Base-by-base conservation (phyloP, 2,329 filamentous ascomycete species). In the Ascosphaera aggregata region DNA sequence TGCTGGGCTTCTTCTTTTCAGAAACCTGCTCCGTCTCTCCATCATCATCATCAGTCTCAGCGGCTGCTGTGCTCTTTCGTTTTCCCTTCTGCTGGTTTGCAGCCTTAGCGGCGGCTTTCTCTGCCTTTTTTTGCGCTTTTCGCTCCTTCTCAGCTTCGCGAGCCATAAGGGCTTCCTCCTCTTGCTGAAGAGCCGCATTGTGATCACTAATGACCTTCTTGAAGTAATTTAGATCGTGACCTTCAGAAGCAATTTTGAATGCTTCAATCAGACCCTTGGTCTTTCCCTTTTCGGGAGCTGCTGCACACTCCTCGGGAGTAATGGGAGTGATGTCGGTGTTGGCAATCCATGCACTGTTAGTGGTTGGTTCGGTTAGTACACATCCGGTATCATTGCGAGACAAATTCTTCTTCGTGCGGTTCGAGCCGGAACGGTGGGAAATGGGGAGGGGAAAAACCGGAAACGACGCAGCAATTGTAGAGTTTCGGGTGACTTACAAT, bases 401-500 rank as follows among this genome's bases (percentile, higher is more conserved):
- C n/a, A n/a, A n/a, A n/a, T n/a, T n/a, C n/a, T n/a, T n/a, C n/a
- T n/a, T n/a, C n/a, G n/a, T n/a, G n/a, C n/a, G n/a, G n/a, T n/a
- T n/a, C n/a, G n/a, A n/a, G n/a, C n/a, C n/a, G n/a, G n/a, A n/a
- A n/a, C n/a, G n/a, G n/a, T n/a, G n/a, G n/a, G n/a, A n/a, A n/a
- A n/a, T n/a, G n/a, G n/a, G n/a, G n/a, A n/a, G n/a, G n/a, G n/a
- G n/a, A n/a, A n/a, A n/a, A n/a, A n/a, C n/a, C n/a, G n/a, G n/a
- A n/a, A n/a, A n/a, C n/a, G n/a, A n/a, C n/a, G n/a, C n/a, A n/a
- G n/a, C n/a, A n/a, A n/a, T n/a, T n/a, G n/a, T n/a, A n/a, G n/a
- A n/a, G n/a, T n/a, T n/a, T n/a, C n/a, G n/a, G n/a, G 32, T 9
- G 9, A 73, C 86, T 72, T 63, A 98, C 89, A 98, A 95, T 66